Evolutionary conservation across 495 filamentous ascomycete species (phyloP), one percentile per base, ranked within the genome.

Genomic region (Xylaria venustula): DNA sequence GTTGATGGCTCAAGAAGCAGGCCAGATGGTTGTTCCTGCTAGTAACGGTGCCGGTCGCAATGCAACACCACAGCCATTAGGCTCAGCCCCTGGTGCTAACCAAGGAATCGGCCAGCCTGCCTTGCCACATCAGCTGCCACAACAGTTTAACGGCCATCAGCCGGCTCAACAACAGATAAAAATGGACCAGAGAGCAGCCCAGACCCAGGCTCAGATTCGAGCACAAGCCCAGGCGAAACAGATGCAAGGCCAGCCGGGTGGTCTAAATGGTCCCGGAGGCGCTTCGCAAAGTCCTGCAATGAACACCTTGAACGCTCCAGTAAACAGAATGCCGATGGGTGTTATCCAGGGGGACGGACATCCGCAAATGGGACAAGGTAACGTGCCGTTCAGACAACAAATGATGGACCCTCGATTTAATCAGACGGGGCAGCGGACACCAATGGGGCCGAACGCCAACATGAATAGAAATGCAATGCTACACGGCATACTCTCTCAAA

Each of bases 261-360:
- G 72, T 23, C 67, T 81, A 51, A 65, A 69, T 15, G 78, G 72
- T 0, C 71, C 71, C 11, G 71, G 78, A 12, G 69, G 72, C 14
- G 70, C 77, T 17, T 80, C 80, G 7, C 82, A 81, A 56, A 83
- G 79, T 55, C 82, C 82, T 7, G 77, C 72, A 0, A 79, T 83
- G 79, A 71, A 71, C 44, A 80, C 78, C 1, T 54, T 82, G 41
- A 83, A 79, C 46, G 71, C 79, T 1, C 80, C 81, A 14, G 74
- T 80, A 65, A 71, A 73, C 22, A 75, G 77, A 22, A 73, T 78
- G 12, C 75, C 79, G 17, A 69, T 73, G 0, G 70, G 75, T 40
- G 77, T 79, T 73, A 69, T 64, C 41, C 64, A 71, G 62, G 58
- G 45, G 20, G 70, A 71, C 54, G 67, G 65, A 55, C 57, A 54